These are phyloP conservation scores for Geosmithia flava DNA, from an alignment of 2,329 filamentous ascomycete species.

Conservation along the genomic window DNA sequence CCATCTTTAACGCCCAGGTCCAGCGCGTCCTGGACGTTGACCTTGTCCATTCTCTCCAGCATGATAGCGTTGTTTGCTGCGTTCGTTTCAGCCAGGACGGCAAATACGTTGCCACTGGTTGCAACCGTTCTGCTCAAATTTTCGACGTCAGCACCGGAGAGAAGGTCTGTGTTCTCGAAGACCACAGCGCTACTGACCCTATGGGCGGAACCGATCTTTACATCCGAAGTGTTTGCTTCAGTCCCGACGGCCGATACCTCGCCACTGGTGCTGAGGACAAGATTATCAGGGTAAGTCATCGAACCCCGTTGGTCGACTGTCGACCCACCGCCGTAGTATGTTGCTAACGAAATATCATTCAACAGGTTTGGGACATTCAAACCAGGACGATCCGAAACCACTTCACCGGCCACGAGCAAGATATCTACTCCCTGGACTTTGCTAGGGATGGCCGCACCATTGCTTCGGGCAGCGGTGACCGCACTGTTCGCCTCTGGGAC, in stretches of 20 bases:
- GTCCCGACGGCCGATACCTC: constrained; percentile 84
- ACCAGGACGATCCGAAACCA: constrained; percentile 76
- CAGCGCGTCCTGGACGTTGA: constrained; percentile 87
- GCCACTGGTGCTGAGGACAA: constrained; percentile 97
- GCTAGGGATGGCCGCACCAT: constrained; percentile 88
- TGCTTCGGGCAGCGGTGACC: constrained; percentile 87
- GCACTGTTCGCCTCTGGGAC: constrained; percentile 93
- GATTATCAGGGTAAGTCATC: constrained; percentile 67
- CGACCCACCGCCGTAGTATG: too few relatives aligned
- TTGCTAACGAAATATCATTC: not conserved
- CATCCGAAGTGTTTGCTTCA: constrained; percentile 97
- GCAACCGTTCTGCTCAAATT: constrained; percentile 98
- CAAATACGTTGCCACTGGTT: constrained; percentile 90
- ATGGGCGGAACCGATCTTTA: constrained; percentile 85
- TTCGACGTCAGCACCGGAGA: constrained; percentile 83
- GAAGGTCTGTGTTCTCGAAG: constrained; percentile 82
- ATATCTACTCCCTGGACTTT: constrained; percentile 96
- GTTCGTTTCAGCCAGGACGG: constrained; percentile 94
- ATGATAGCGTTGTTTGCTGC: constrained; percentile 96
- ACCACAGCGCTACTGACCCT: constrained; percentile 59
- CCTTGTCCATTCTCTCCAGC: constrained; percentile 80
- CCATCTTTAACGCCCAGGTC: constrained; percentile 88
- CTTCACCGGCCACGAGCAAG: constrained; percentile 95
- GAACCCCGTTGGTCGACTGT: not conserved
- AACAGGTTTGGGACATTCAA: constrained; percentile 86